Percentiles rank a stretch among this genome's conserved stretches.
These are phyloP conservation scores for Russula dissimulans DNA, from an alignment of 768 basidiomycete species.

Conservation along the genomic window DNA sequence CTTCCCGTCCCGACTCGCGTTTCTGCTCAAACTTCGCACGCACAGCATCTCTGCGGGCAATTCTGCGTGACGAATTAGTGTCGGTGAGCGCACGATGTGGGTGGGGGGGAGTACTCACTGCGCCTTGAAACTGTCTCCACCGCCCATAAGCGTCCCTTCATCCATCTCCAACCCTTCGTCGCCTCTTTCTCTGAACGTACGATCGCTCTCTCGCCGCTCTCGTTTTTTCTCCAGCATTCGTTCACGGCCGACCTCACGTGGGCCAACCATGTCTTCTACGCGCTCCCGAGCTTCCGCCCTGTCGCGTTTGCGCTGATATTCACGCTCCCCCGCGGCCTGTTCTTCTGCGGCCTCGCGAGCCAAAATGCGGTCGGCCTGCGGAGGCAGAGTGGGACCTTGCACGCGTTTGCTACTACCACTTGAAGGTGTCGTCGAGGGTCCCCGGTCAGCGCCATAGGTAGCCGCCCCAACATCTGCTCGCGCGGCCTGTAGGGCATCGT, in stretches of 20 bases:
- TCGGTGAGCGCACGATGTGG: neutral
- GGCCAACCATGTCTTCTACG: slow-evolving; percentile 69
- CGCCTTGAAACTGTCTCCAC: slow-evolving; percentile 72
- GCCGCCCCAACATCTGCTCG: slow-evolving; percentile 48
- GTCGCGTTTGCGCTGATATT: slow-evolving; percentile 57
- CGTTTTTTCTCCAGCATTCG: slow-evolving; percentile 83
- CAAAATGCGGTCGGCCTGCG: slow-evolving; percentile 56
- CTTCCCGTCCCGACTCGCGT: slow-evolving; percentile 33
- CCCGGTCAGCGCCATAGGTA: slow-evolving; percentile 28
- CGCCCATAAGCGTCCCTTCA: slow-evolving; percentile 73
- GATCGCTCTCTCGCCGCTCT: slow-evolving; percentile 60
- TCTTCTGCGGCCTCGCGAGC: slow-evolving; percentile 58
- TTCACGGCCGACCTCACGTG: slow-evolving; percentile 74
- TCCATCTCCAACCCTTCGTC: slow-evolving; percentile 77
- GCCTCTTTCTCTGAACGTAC: slow-evolving; percentile 56
- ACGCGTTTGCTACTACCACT: slow-evolving; percentile 32
- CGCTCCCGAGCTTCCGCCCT: slow-evolving; percentile 56
- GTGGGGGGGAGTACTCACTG: slow-evolving; percentile 39
- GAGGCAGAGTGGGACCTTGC: slow-evolving; percentile 61
- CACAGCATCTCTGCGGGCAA: slow-evolving; percentile 69
- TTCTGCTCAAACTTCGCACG: slow-evolving; percentile 53
- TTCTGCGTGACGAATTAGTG: slow-evolving; percentile 32
- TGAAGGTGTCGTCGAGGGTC: slow-evolving; percentile 14
- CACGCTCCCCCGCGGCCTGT: slow-evolving; percentile 40
- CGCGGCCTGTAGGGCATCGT: slow-evolving; percentile 45